Evolutionary conservation across 164 flowering plant species (phyloP).

Genomic region (Platanus orientalis): DNA sequence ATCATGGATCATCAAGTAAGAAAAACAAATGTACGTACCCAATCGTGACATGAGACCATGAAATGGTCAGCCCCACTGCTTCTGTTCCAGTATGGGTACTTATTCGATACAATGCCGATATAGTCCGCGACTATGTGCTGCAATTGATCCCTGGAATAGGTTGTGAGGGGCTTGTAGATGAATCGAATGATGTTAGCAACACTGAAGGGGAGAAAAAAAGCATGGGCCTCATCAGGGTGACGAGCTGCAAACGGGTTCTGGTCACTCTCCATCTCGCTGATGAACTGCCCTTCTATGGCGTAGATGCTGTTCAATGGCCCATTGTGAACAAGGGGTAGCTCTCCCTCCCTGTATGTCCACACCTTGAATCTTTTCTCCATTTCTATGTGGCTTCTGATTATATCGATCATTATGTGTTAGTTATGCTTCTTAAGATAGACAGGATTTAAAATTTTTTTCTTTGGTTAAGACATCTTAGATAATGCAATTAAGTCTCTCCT

Average conservation of each 20-base stretch:
- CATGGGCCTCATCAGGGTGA: slow-evolving; percentile 50
- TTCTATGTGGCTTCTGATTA: slow-evolving; percentile 75
- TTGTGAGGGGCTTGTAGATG: slow-evolving; percentile 33
- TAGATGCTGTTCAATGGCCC: slow-evolving; percentile 60
- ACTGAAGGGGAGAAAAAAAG: slow-evolving; percentile 55
- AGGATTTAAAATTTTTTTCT: no score
- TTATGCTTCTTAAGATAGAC: no score
- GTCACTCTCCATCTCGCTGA: slow-evolving; percentile 40
- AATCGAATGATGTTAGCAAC: slow-evolving; percentile 31
- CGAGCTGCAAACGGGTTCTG: slow-evolving; percentile 34
- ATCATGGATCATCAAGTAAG: no score
- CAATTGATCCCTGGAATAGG: slow-evolving; percentile 30
- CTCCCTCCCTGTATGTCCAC: slow-evolving; percentile 67
- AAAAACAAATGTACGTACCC: no score
- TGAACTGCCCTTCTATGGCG: slow-evolving; percentile 59
- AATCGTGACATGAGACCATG: slow-evolving; percentile 68
- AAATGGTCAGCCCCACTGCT: slow-evolving; percentile 64
- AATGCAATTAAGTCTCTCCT: no score
- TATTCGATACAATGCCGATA: slow-evolving; percentile 30
- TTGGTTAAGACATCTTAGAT: no score
- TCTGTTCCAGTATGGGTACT: slow-evolving; percentile 60
- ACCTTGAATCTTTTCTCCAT: slow-evolving; percentile 69
- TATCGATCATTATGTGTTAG: no score
- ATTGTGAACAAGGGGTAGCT: slow-evolving; percentile 43
- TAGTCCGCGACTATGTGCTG: slow-evolving; percentile 35